These are phyloP conservation scores for Suillus discolor DNA, from an alignment of 768 basidiomycete species.

Conservation along the genomic window DNA sequence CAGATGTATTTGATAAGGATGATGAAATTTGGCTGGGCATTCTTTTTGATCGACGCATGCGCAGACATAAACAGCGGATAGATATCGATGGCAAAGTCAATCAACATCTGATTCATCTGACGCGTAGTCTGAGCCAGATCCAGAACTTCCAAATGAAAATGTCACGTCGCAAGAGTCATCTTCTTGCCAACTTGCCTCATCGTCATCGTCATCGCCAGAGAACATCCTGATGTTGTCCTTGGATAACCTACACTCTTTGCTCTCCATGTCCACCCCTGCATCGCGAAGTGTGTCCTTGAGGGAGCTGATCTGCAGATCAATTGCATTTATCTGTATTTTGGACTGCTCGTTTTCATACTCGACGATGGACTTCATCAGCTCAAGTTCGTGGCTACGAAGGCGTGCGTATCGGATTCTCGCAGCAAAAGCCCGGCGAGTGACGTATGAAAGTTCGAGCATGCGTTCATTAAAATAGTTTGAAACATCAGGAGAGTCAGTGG, in stretches of 20 bases:
- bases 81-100: neutral
- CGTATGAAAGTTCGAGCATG: neutral
- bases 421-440: neutral
- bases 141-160: neutral
- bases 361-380: neutral
- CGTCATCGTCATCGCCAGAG: neutral
- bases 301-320: neutral
- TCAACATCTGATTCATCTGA: neutral
- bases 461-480: neutral
- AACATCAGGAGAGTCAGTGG: neutral
- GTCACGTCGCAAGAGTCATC: neutral
- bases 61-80: neutral
- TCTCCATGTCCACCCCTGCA: conserved; percentile 4
- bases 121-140: neutral
- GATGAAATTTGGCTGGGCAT: neutral
- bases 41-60: neutral
- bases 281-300: neutral
- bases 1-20: neutral
- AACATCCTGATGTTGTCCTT: neutral
- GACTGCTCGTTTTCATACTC: neutral
- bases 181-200: neutral
- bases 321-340: neutral
- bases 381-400: neutral
- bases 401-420: neutral
- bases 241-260: neutral